These are phyloP conservation scores for Starmerella roubikii DNA, from an alignment of 805 yeast genomes.

Conservation along the genomic window DNA sequence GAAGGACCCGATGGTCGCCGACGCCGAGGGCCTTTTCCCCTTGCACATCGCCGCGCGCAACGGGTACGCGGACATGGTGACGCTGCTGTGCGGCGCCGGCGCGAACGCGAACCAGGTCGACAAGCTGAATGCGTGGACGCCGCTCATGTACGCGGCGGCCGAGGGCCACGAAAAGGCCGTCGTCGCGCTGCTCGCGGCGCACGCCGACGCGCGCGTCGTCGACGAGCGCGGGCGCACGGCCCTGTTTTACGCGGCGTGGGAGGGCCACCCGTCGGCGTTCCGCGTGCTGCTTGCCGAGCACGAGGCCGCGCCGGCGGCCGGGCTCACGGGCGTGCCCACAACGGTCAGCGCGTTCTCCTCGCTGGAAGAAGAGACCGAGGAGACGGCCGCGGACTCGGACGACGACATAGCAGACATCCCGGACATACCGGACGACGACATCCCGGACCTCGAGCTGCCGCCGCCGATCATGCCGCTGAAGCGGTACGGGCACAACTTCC, in stretches of 20 bases:
- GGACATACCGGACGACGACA: constrained; percentile 29
- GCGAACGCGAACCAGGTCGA: constrained; percentile 65
- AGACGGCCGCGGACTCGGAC: not conserved
- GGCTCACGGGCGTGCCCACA: constrained; percentile 9
- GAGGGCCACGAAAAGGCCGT: constrained; percentile 70
- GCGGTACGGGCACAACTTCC: constrained; percentile 88
- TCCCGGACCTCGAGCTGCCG: constrained; percentile 83
- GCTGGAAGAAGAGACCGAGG: not conserved
- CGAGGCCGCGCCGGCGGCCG: constrained; percentile 12
- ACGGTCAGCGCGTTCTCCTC: not conserved
- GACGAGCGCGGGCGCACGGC: constrained; percentile 78
- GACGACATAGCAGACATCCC: constrained; percentile 21
- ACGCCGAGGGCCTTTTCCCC: constrained; percentile 79
- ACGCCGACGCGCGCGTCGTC: constrained; percentile 52
- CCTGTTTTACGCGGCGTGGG: constrained; percentile 81
- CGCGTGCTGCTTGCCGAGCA: constrained; percentile 42
- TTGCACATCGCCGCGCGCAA: constrained; percentile 78
- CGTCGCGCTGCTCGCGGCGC: constrained; percentile 50
- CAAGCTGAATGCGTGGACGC: constrained; percentile 85
- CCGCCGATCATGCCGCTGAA: constrained; percentile 92
- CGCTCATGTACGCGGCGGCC: constrained; percentile 76
- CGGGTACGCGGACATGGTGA: constrained; percentile 59
- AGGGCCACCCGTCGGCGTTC: constrained; percentile 76
- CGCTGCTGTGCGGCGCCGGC: constrained; percentile 41
- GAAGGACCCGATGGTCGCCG: constrained; percentile 34